A percentile compares a stretch with the other conserved stretches of the same genome.
These are phyloP conservation scores for Gracilariopsis chorda DNA, from an alignment of 23 red algal genomes.

Conservation along the genomic window DNA sequence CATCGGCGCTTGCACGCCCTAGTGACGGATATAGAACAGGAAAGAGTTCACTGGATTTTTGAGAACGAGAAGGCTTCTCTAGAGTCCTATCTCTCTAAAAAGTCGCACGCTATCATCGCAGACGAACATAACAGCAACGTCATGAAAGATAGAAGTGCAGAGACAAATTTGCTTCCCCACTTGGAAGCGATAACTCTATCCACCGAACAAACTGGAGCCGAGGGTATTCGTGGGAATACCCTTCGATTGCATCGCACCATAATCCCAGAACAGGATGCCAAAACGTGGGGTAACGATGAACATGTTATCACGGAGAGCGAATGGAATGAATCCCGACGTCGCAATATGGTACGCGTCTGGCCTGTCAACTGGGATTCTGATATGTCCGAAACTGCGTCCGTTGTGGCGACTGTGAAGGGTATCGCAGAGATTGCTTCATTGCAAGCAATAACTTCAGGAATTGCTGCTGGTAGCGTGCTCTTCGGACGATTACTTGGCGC, in stretches of 20 bases:
- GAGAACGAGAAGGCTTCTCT: neutral
- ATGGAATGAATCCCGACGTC: neutral
- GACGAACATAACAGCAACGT: neutral
- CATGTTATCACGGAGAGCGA: neutral
- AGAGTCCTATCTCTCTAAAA: neutral
- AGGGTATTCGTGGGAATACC: neutral
- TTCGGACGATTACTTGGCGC: neutral
- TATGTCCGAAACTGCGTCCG: neutral
- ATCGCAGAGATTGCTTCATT: neutral
- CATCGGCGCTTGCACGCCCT: neutral
- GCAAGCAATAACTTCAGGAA: neutral
- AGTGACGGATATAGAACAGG: neutral
- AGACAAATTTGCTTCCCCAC: neutral
- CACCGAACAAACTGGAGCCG: too few relatives aligned
- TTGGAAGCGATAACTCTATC: neutral
- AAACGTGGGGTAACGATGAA: neutral
- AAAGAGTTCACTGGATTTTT: neutral
- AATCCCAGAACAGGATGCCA: neutral
- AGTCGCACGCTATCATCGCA: neutral
- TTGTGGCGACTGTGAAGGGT: neutral
- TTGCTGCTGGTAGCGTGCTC: slow-evolving; percentile 4
- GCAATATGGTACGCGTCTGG: neutral
- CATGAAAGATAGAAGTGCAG: neutral
- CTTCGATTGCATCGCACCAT: neutral
- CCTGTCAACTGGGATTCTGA: neutral